A percentile compares a stretch with the other conserved stretches of the same genome.
These are phyloP conservation scores for Agastache rugosa DNA, from an alignment of 257 asterid species.

Conservation along the genomic window DNA sequence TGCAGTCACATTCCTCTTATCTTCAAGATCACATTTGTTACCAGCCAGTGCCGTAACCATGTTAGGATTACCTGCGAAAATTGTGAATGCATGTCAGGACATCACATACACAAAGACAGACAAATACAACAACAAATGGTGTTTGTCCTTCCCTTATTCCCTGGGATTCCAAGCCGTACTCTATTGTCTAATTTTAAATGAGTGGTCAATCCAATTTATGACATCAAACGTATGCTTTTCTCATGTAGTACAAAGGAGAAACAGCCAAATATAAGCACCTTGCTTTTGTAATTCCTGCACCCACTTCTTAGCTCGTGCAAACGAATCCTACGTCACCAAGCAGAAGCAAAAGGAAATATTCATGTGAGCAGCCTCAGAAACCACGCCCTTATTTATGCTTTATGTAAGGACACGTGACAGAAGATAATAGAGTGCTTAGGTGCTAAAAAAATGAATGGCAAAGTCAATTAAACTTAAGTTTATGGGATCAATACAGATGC, in stretches of 20 bases:
- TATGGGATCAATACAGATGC: conserved; percentile 15
- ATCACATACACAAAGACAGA: conserved; percentile 15
- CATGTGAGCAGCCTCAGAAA: conserved; percentile 17
- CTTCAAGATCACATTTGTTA: conserved; percentile 89
- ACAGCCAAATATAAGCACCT: conserved; percentile 52
- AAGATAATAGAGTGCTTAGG: not conserved
- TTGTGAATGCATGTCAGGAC: not conserved
- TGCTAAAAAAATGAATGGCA: conserved; percentile 7
- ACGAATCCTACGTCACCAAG: conserved; percentile 67
- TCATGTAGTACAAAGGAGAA: conserved; percentile 5
- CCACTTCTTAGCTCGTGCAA: conserved; percentile 93
- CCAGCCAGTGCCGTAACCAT: conserved; percentile 96
- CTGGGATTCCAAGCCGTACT: conserved; percentile 14
- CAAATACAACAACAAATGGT: conserved; percentile 3
- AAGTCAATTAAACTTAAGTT: conserved; percentile 2
- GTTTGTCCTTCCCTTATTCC: conserved; percentile 17
- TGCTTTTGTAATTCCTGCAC: conserved; percentile 96
- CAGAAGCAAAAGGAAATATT: conserved; percentile 26
- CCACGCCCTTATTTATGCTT: not conserved
- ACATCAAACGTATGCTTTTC: not conserved
- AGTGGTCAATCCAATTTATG: not conserved
- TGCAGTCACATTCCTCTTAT: conserved; percentile 74
- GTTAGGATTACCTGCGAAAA: conserved; percentile 77
- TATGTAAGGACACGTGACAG: not conserved
- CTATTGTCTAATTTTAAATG: not conserved